Conservation (phyloP, 163 green algal species). For the Prototheca stagnorum region DNA sequence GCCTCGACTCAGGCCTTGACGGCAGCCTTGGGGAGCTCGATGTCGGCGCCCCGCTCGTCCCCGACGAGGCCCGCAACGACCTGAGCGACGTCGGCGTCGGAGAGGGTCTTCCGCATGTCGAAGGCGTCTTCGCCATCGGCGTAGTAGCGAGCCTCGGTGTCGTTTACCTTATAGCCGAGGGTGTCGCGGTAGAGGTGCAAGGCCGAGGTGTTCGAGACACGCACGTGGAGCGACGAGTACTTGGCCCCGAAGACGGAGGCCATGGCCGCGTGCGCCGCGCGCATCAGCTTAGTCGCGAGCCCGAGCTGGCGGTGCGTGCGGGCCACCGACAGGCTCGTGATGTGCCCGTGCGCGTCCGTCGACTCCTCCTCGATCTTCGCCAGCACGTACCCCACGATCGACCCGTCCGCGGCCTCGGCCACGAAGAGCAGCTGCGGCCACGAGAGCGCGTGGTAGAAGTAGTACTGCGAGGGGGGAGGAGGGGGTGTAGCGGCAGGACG, state of each 20-base stretch:
- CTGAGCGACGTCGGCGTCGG: no score
- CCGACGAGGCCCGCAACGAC: no score
- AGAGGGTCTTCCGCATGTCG: slow-evolving; percentile 60
- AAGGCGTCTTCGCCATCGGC: slow-evolving; percentile 93
- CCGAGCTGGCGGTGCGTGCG: slow-evolving; percentile 89
- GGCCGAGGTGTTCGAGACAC: slow-evolving; percentile 84
- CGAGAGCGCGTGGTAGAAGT: slow-evolving; percentile 96
- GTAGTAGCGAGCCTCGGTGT: slow-evolving; percentile 93
- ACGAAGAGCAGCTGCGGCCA: slow-evolving; percentile 97
- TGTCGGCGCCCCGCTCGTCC: no score
- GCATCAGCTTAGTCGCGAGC: slow-evolving; percentile 92
- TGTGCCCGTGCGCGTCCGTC: slow-evolving; percentile 75
- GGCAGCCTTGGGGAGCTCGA: no score
- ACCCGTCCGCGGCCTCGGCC: slow-evolving; percentile 86
- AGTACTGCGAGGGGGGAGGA: slow-evolving; percentile 69
- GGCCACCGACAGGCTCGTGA: slow-evolving; percentile 84
- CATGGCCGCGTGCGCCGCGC: slow-evolving; percentile 81
- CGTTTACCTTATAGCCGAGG: slow-evolving; percentile 85
- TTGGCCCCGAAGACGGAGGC: slow-evolving; percentile 77
- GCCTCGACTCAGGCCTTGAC: no score
- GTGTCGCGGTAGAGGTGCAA: slow-evolving; percentile 91
- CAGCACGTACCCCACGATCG: slow-evolving; percentile 96
- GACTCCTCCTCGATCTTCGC: slow-evolving; percentile 92
- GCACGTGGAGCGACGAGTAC: slow-evolving; percentile 90
- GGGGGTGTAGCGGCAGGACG: no score